Evolutionary conservation across 164 flowering plant genomes (phyloP).

Genomic region (Aristolochia californica): DNA sequence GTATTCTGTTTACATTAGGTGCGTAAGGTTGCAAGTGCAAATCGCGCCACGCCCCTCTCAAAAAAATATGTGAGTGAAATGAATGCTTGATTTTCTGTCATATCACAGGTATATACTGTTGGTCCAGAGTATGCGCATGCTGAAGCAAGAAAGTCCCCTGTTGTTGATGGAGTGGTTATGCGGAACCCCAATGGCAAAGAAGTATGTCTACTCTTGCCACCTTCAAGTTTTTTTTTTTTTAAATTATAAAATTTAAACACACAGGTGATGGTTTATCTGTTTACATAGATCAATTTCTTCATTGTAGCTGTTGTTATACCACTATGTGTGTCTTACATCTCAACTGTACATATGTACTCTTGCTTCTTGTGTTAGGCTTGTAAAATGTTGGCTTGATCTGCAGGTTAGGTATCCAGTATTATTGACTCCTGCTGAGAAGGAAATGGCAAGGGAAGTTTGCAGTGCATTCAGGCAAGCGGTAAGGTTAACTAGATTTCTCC

Average conservation of each 20-base stretch:
- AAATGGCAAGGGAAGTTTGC: slow-evolving; percentile 98
- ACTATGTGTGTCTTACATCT: no score
- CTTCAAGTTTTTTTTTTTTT: background rate
- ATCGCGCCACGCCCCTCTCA: no score
- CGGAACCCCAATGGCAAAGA: slow-evolving; percentile 98
- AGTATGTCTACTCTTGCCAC: slow-evolving; percentile 31
- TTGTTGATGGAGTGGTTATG: slow-evolving; percentile 99
- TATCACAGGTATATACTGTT: slow-evolving; percentile 85
- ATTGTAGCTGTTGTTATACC: no score
- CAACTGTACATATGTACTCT: no score
- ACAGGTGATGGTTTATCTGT: no score
- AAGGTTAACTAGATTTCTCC: slow-evolving; percentile 15
- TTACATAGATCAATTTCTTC: no score
- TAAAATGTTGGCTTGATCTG: slow-evolving; percentile 6
- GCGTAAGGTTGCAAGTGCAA: no score
- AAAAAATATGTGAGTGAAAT: no score
- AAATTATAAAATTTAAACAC: no score
- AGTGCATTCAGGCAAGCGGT: slow-evolving; percentile 90
- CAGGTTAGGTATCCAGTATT: slow-evolving; percentile 97
- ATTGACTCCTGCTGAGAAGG: slow-evolving; percentile 94
- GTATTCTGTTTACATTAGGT: no score
- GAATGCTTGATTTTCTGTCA: no score
- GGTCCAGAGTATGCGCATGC: slow-evolving; percentile 99
- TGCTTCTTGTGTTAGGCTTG: background rate
- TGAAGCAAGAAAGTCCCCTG: slow-evolving; percentile 98